Evolutionary conservation across 345 rosid species (phyloP), one percentile per base, ranked within the genome.

Genomic region (Microthlaspi erraticum): DNA sequence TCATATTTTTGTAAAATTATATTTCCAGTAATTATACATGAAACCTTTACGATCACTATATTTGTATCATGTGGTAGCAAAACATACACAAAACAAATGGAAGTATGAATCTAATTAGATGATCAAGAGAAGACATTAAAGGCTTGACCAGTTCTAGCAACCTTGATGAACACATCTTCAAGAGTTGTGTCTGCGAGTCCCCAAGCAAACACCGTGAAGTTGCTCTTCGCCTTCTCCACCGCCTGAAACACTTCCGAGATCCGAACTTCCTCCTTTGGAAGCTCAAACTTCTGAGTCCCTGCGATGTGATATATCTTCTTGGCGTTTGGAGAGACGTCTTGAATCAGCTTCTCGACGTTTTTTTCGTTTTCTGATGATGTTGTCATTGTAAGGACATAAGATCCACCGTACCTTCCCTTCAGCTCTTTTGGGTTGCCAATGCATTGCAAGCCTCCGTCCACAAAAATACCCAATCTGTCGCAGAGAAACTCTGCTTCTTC

Each of bases 101-200:
- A 6, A 62, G 55, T 9, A 44, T 8, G 59, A 55, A 16, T 33
- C 61, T 9, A 32, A n/a, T 53, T 41, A 49, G 64, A 64, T 17
- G 31, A 71, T 84, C 83, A 88, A 5, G 87, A 83, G 41, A 86
- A 71, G 20, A 79, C 83, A 56, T 82, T 80, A 68, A 82, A 81
- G 23, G 82, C 82, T 65, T 86, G 84, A 1, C 87, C 79, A 0
- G 56, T 71, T 5, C 77, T 81, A 10, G 97, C 97, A 72, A 92
- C 98, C 84, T 95, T 95, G 82, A 92, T 88, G 84, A 92, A 92
- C 45, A 95, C 98, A 81, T 95, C 99, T 79, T 95, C 98, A 59
- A 95, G 82, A 61, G 97, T 91, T 72, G 98, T 86, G 78, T 92
- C 97, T 1, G 96, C 88, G 38, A 95, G 77, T 58, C 97, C 99